Percentiles rank a stretch among this genome's conserved stretches.
Evolutionary conservation across 2,329 filamentous ascomycete species (phyloP).

Genomic region (Penicillium polonicum): DNA sequence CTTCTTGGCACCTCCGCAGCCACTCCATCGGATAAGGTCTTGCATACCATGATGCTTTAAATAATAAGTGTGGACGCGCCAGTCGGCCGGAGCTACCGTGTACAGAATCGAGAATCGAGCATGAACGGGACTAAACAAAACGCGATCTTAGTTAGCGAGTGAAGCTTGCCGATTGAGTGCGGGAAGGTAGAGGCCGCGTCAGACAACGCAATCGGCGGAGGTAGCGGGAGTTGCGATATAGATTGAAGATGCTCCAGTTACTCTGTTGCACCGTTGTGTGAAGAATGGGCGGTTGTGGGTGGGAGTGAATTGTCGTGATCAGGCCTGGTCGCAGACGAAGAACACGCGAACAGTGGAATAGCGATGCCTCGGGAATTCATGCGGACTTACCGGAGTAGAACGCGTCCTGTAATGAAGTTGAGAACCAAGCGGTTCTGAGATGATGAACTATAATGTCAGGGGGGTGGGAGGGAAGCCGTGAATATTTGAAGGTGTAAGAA

Average conservation of each 20-base stretch:
- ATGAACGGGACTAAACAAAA: conserved; percentile 21
- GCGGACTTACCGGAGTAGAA: conserved; percentile 15
- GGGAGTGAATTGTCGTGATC: neutral
- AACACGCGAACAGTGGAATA: conserved; percentile 4
- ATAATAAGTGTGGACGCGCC: conserved; percentile 20
- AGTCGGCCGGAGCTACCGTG: conserved; percentile 26
- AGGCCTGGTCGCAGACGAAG: conserved; percentile 7
- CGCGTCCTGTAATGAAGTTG: conserved; percentile 4
- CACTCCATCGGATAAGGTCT: conserved; percentile 4
- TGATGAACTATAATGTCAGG: neutral
- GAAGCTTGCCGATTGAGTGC: conserved; percentile 1
- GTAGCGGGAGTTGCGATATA: neutral
- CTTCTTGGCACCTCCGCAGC: neutral
- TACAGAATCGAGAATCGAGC: conserved; percentile 12
- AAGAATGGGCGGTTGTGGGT: neutral
- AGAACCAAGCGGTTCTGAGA: neutral
- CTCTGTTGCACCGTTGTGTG: neutral
- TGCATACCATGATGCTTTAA: conserved; percentile 35
- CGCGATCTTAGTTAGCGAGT: conserved; percentile 20
- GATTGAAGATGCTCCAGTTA: conserved; percentile 1
- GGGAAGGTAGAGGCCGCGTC: conserved; percentile 6
- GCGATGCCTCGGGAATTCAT: neutral
- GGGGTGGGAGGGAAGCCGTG: neutral
- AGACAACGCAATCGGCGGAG: neutral
- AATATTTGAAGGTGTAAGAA: conserved; percentile 11